Conservation (phyloP, 306 rosid species). For the Ziziphus jujuba region DNA sequence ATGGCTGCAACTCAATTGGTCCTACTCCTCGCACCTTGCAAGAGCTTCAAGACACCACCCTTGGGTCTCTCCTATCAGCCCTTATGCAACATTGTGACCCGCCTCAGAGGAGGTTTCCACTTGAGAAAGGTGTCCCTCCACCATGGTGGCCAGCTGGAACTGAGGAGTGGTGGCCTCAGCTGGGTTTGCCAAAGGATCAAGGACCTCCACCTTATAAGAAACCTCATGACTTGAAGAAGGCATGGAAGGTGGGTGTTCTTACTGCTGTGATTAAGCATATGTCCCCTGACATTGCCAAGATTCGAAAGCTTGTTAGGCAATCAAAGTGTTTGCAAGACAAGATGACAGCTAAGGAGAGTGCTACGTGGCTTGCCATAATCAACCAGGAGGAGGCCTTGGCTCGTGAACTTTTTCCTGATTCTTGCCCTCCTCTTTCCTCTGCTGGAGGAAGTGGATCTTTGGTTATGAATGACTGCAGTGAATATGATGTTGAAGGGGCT, state of each 20-base stretch:
- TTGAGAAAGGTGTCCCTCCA: slow-evolving; percentile 63
- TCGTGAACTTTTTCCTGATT: slow-evolving; percentile 40
- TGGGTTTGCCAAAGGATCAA: slow-evolving; percentile 37
- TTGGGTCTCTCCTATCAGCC: slow-evolving; percentile 58
- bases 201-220: slow-evolving; percentile 73
- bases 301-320: slow-evolving; percentile 48
- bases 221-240: slow-evolving; percentile 78
- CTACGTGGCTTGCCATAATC: slow-evolving; percentile 61
- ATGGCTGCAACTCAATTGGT: slow-evolving; percentile 30
- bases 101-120: slow-evolving; percentile 60
- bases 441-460: slow-evolving; percentile 35
- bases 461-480: slow-evolving; percentile 34
- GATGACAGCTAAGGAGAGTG: slow-evolving; percentile 65
- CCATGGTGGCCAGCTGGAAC: slow-evolving; percentile 85
- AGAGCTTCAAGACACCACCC: slow-evolving; percentile 62
- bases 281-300: slow-evolving; percentile 56
- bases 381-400: slow-evolving; percentile 58
- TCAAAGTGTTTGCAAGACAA: slow-evolving; percentile 65
- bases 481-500: slow-evolving; percentile 52
- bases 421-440: slow-evolving; percentile 34
- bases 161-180: slow-evolving; percentile 61
- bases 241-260: slow-evolving; percentile 68
- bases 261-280: slow-evolving; percentile 66
- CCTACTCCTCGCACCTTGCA: slow-evolving; percentile 40
- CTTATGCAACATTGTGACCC: slow-evolving; percentile 75